Base-by-base conservation (phyloP, 257 asterid species). In the Nicotiana knightiana region DNA sequence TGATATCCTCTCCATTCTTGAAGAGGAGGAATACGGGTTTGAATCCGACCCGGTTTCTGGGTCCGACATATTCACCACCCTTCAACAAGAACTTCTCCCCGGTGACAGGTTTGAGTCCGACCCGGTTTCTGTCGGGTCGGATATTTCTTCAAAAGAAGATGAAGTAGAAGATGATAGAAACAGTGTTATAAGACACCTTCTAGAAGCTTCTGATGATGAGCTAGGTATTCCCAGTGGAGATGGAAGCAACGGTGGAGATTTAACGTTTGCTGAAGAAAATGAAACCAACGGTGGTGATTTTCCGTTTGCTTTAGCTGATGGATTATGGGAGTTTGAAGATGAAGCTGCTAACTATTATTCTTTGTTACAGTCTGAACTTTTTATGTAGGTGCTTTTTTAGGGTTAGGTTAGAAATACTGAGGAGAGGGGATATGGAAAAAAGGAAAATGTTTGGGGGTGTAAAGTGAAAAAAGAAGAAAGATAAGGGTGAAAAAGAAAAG, bases 181-280 rank as follows among this genome's bases (percentile, higher is more conserved):
- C 12, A 89, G 89, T 71, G 92, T 95, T 16, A 93, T 95, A 90
- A 88, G 93, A 83, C 98, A 89, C 76, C 98, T 94, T 32, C 94
- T 94, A 0, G 97, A 94, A 87, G 98, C 98, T 7, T 94, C 98
- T 4, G 98, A 94, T 63, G 98, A 94, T 85, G 98, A 94, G 85
- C 94, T 92, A 4, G 97, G 98, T 24, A 91, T 94, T 54, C 98
- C 97, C 0, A 88, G 46, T 43, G 75, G 82, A 5, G 75, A 54
- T 58, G 92, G 85, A 30, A 68, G 66, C 5, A 82, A 82, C 46
- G 84, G 84, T 17, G 84, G 32, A 3, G 89, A 84, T 46, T 67
- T 80, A 9, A 79, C 87, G 15, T 1, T 51, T 26, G 28, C 28
- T 51, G 63, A 75, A 0, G 61, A 48, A 9, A 64, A 54, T 63